Percentiles rank a stretch among this genome's conserved stretches.
Evolutionary conservation across 108 stramenopile genomes (phyloP).

Genomic region (Stephanodiscus triporus): DNA sequence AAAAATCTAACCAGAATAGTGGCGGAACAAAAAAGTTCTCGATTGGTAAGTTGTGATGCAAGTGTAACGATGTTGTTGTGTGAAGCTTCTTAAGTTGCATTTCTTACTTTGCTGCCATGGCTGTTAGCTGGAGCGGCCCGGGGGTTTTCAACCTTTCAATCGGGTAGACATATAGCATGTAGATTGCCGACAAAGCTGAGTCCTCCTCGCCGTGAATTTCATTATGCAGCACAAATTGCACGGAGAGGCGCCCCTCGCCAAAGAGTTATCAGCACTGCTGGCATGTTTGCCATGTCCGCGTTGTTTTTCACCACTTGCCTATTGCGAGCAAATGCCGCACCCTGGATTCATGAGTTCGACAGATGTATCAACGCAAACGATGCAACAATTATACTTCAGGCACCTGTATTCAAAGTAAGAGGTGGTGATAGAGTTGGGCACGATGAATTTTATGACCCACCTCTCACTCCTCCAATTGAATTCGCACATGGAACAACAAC

Average conservation of each 20-base stretch:
- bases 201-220: conserved; percentile 12
- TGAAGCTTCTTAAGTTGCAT: background rate
- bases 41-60: conserved; percentile 5
- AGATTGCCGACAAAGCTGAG: background rate
- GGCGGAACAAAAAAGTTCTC: conserved; percentile 1
- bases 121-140: conserved; percentile 20
- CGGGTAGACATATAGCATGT: background rate
- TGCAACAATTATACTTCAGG: background rate
- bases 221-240: conserved; percentile 1
- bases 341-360: background rate
- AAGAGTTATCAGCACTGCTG: conserved; percentile 13
- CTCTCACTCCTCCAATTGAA: conserved; percentile 69
- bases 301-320: conserved; percentile 26
- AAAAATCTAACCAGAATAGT: conserved; percentile 5
- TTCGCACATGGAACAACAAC: conserved; percentile 91
- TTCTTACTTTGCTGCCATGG: no score
- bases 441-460: conserved; percentile 20
- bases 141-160: conserved; percentile 32
- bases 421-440: conserved; percentile 40
- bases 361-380: background rate
- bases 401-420: conserved; percentile 14
- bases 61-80: background rate
- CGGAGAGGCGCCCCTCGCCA: conserved; percentile 17
- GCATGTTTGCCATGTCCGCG: conserved; percentile 21
- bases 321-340: conserved; percentile 13